Conservation (phyloP, 306 rosid genomes). For the Quercus berberidifolia region DNA sequence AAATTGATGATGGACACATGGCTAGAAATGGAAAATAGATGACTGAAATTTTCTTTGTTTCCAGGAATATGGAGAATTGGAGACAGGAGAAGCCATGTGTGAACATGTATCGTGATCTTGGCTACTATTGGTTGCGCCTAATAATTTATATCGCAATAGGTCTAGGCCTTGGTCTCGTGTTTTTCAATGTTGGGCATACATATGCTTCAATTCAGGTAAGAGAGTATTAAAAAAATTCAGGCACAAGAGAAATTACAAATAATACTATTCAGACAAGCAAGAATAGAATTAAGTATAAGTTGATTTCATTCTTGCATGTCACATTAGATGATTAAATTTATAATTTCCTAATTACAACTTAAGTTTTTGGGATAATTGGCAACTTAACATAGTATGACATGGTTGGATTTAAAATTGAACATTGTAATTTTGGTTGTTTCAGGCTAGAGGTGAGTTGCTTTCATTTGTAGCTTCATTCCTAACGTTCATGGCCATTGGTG, state of each 20-base stretch:
- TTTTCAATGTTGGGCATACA: conserved; percentile 28
- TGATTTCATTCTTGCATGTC: conserved; percentile 26
- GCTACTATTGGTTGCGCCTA: conserved; percentile 73
- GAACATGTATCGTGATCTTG: conserved; percentile 57
- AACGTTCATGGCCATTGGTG: conserved; percentile 70
- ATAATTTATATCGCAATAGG: conserved; percentile 34
- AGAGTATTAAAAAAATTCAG: background rate
- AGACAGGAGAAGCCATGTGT: conserved; percentile 40
- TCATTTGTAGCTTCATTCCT: conserved; percentile 46
- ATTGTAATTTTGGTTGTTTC: conserved; percentile 17
- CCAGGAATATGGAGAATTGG: conserved; percentile 23
- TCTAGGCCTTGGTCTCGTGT: conserved; percentile 48
- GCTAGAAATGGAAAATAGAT: background rate
- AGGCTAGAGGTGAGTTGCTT: conserved; percentile 63
- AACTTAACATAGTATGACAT: too few relatives aligned
- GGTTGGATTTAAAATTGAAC: background rate
- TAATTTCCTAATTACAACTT: too few relatives aligned
- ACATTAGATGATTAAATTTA: conserved; percentile 22
- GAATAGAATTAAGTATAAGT: background rate
- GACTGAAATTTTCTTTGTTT: background rate
- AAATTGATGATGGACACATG: background rate
- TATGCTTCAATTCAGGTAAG: conserved; percentile 41
- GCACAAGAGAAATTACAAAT: too few relatives aligned
- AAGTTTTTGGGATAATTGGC: too few relatives aligned
- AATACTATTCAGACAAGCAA: background rate